These are phyloP conservation scores for Colletotrichum cuscutae DNA, from an alignment of 2,329 filamentous ascomycete species.

Conservation along the genomic window DNA sequence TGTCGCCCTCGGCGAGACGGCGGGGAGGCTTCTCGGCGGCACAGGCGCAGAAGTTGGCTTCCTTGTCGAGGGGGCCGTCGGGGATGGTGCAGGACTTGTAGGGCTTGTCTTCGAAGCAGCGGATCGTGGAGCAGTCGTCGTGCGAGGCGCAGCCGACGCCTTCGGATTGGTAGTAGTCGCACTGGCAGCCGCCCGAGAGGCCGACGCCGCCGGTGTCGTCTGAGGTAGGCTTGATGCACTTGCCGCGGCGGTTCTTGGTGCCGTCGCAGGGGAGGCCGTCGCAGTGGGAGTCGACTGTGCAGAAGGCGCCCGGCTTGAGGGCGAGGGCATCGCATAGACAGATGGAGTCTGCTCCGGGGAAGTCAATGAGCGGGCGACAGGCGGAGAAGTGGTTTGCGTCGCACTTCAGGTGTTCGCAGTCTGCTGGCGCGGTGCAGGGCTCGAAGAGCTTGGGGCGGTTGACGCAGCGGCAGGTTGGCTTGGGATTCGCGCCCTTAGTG, in stretches of 20 bases:
- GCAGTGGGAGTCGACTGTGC: slow-evolving; percentile 13
- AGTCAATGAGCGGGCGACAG: neutral
- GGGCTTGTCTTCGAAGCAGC: slow-evolving; percentile 1
- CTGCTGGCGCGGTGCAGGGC: neutral
- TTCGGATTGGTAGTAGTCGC: neutral
- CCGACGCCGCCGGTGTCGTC: neutral
- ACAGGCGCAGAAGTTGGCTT: neutral
- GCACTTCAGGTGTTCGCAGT: slow-evolving; percentile 14
- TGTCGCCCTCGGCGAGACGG: neutral
- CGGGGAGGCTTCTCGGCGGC: neutral
- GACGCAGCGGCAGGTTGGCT: slow-evolving; percentile 16
- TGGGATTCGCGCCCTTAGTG: neutral
- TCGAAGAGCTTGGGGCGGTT: slow-evolving; percentile 4
- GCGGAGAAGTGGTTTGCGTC: neutral
- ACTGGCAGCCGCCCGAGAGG: neutral
- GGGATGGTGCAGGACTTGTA: slow-evolving; percentile 13
- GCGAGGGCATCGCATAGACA: neutral
- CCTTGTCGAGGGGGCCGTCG: neutral
- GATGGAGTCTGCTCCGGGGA: neutral
- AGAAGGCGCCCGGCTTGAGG: neutral
- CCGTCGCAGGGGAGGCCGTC: neutral
- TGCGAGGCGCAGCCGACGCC: slow-evolving; percentile 3
- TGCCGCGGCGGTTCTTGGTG: neutral
- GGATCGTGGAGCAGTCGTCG: neutral
- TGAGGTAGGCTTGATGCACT: neutral